These are phyloP conservation scores for Globisporangium ultimum DNA, from an alignment of 352 stramenopile genomes.

Conservation along the genomic window DNA sequence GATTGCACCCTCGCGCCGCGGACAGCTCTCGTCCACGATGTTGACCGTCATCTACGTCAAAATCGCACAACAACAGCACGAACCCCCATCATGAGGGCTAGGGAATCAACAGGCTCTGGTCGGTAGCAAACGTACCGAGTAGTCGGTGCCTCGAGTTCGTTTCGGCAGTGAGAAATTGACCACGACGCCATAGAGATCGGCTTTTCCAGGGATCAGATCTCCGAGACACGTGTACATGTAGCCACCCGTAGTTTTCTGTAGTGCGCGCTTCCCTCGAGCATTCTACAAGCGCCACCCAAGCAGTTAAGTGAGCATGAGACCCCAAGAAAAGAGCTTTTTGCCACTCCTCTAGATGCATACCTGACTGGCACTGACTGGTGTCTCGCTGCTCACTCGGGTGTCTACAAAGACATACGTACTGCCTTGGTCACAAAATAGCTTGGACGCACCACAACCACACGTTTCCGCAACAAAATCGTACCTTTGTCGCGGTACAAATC, in stretches of 20 bases:
- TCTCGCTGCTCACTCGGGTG: too few species aligned
- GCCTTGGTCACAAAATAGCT: too few species aligned
- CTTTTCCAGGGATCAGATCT: constrained; percentile 53
- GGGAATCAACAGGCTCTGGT: not conserved
- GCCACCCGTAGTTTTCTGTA: constrained; percentile 25
- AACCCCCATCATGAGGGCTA: not conserved
- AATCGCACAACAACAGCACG: not conserved
- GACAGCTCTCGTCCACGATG: constrained; percentile 59
- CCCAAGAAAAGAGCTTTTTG: too few species aligned
- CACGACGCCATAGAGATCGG: constrained; percentile 66
- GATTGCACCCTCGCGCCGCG: constrained; percentile 46
- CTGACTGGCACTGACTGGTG: not conserved
- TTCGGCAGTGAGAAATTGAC: constrained; percentile 76
- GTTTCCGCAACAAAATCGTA: too few species aligned
- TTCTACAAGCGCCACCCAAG: not conserved
- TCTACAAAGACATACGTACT: too few species aligned
- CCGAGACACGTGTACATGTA: constrained; percentile 63
- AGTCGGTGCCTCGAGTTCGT: constrained; percentile 51
- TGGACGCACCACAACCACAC: too few species aligned
- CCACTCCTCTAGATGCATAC: not conserved
- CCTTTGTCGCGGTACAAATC: constrained; percentile 25
- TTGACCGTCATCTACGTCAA: constrained; percentile 62
- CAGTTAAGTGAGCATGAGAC: not conserved
- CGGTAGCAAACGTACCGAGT: constrained; percentile 38
- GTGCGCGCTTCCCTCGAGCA: constrained; percentile 43